These are phyloP conservation scores for Elaeis oleifera DNA, from an alignment of 202 grass and related monocot genomes.

Conservation along the genomic window DNA sequence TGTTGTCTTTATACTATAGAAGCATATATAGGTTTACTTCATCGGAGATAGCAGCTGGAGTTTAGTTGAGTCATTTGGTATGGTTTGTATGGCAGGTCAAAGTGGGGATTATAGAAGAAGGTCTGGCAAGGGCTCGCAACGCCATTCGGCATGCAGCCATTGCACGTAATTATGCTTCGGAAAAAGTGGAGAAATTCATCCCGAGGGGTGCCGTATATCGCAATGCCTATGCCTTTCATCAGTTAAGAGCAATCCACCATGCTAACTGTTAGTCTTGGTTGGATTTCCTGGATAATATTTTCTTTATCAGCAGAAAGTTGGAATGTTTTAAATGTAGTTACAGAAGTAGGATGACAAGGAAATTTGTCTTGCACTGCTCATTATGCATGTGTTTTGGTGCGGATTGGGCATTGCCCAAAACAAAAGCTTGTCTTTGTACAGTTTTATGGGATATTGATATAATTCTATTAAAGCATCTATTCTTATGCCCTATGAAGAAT, in stretches of 20 bases:
- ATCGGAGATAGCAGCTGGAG: too few species aligned
- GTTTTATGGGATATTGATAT: too few species aligned
- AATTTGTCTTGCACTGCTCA: too few species aligned
- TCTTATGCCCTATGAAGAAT: too few species aligned
- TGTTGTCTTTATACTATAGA: not conserved
- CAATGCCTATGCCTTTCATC: slow-evolving; percentile 54
- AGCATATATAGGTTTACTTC: not conserved
- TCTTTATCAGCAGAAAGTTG: not conserved
- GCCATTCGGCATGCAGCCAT: slow-evolving; percentile 39
- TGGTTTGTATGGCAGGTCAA: slow-evolving; percentile 11
- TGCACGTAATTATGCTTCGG: slow-evolving; percentile 16
- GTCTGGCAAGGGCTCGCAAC: slow-evolving; percentile 41
- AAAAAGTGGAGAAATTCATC: slow-evolving; percentile 28
- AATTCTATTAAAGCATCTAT: too few species aligned
- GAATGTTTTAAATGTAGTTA: too few species aligned
- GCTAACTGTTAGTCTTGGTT: not conserved
- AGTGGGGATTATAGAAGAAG: slow-evolving; percentile 30
- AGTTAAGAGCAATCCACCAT: slow-evolving; percentile 23
- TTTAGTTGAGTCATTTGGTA: too few species aligned
- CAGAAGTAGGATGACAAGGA: too few species aligned
- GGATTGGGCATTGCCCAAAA: too few species aligned
- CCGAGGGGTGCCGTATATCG: slow-evolving; percentile 74
- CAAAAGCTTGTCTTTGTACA: too few species aligned
- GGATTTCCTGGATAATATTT: not conserved
- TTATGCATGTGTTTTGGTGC: too few species aligned